Conservation (phyloP, 495 filamentous ascomycete genomes). For the Penicilliopsis zonata region DNA sequence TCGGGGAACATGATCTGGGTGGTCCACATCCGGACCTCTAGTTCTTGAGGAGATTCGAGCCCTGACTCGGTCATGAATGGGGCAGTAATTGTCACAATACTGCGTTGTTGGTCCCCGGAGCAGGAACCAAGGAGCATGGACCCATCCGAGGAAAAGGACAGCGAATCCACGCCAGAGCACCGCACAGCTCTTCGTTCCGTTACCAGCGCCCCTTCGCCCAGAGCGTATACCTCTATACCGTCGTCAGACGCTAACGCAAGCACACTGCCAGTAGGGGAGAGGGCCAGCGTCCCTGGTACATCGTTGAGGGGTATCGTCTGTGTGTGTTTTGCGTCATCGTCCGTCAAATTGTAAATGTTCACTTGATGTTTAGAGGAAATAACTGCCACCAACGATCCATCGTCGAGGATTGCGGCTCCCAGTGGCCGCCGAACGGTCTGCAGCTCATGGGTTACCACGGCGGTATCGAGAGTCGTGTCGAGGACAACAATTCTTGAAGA, state of each 20-base stretch:
- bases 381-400: slow-evolving; percentile 67
- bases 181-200: slow-evolving; percentile 70
- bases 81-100: slow-evolving; percentile 67
- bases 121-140: slow-evolving; percentile 77
- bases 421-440: slow-evolving; percentile 68
- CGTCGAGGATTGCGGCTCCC: slow-evolving; percentile 66
- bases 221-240: slow-evolving; percentile 73
- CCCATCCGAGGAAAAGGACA: slow-evolving; percentile 76
- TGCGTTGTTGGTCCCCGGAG: slow-evolving; percentile 45
- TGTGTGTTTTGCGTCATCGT: slow-evolving; percentile 48
- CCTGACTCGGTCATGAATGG: slow-evolving; percentile 55
- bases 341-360: slow-evolving; percentile 62
- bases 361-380: slow-evolving; percentile 70
- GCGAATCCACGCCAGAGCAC: slow-evolving; percentile 63
- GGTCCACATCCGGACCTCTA: slow-evolving; percentile 73
- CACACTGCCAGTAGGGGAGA: slow-evolving; percentile 71
- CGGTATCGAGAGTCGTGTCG: slow-evolving; percentile 42
- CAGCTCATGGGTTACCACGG: slow-evolving; percentile 61
- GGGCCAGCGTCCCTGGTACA: slow-evolving; percentile 59
- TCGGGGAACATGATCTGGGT: slow-evolving; percentile 82
- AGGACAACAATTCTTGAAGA: slow-evolving; percentile 81
- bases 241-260: slow-evolving; percentile 79
- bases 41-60: slow-evolving; percentile 41
- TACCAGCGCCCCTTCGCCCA: slow-evolving; percentile 47
- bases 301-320: slow-evolving; percentile 65